These are phyloP conservation scores for Collybia nuda DNA, from an alignment of 768 basidiomycete genomes.

Conservation along the genomic window DNA sequence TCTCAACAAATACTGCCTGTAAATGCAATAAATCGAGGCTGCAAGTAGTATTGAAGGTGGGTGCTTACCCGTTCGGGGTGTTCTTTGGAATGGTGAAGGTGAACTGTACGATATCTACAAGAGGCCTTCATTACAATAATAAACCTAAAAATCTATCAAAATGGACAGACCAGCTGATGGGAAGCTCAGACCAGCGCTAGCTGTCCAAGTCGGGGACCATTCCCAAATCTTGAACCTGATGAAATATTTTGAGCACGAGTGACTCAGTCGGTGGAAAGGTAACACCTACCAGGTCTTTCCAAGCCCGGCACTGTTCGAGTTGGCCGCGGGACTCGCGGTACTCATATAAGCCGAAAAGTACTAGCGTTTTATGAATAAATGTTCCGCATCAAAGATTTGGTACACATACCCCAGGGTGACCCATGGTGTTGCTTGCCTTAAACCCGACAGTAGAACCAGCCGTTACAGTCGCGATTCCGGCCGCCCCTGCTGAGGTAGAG, in stretches of 20 bases:
- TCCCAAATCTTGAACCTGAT: slow-evolving; percentile 43
- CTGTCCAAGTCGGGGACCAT: slow-evolving; percentile 27
- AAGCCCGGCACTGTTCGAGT: slow-evolving; percentile 36
- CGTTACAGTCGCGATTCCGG: slow-evolving; percentile 27
- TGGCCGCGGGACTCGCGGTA: slow-evolving; percentile 28
- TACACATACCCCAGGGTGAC: slow-evolving; percentile 29
- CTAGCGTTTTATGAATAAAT: slow-evolving; percentile 4
- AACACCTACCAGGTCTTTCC: slow-evolving; percentile 34
- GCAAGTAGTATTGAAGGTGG: not conserved
- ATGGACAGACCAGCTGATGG: slow-evolving; percentile 23
- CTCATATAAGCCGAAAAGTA: slow-evolving; percentile 34
- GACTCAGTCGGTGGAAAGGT: not conserved
- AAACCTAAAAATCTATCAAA: not conserved
- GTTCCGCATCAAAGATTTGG: not conserved
- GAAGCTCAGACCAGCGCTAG: slow-evolving; percentile 28
- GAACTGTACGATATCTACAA: slow-evolving; percentile 26
- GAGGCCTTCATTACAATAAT: not conserved
- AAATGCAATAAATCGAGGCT: not conserved
- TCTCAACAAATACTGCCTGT: slow-evolving; percentile 29
- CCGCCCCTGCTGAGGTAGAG: slow-evolving; percentile 22
- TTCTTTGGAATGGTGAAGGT: slow-evolving; percentile 33
- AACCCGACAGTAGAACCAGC: slow-evolving; percentile 31
- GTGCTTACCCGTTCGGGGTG: slow-evolving; percentile 27
- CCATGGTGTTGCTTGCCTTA: slow-evolving; percentile 30
- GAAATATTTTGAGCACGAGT: not conserved